These are phyloP conservation scores for Fusarium equiseti DNA, from an alignment of 2,329 filamentous ascomycete species.

Conservation along the genomic window DNA sequence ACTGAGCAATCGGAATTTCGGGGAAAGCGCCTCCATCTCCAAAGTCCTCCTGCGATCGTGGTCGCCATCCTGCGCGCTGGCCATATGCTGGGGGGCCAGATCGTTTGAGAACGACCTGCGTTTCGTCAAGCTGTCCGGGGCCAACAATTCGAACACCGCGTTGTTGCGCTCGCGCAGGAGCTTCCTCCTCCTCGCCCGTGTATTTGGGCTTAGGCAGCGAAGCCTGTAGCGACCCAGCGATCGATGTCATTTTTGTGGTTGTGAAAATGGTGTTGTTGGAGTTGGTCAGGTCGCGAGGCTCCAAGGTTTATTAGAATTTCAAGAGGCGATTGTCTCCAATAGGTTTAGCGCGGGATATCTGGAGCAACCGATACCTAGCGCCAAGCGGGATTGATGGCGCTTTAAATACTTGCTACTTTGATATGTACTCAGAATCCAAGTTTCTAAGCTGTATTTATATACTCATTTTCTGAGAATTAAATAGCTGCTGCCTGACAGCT, in stretches of 20 bases:
- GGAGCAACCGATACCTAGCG: neutral
- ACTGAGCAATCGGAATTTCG: constrained; percentile 92
- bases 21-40: constrained; percentile 97
- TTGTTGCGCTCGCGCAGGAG: constrained; percentile 76
- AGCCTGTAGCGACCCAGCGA: constrained; percentile 78
- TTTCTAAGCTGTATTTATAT: neutral
- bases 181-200: constrained; percentile 87
- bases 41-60: constrained; percentile 89
- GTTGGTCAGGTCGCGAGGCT: constrained; percentile 35
- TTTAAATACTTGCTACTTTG: neutral
- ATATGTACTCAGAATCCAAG: neutral
- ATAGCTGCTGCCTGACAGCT: too few relatives aligned
- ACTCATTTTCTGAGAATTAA: neutral
- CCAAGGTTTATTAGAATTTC: constrained; percentile 51
- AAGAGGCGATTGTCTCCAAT: constrained; percentile 47
- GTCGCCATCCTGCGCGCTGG: constrained; percentile 89
- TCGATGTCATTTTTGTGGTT: constrained; percentile 68
- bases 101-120: constrained; percentile 86
- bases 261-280: constrained; percentile 41
- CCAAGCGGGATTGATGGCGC: constrained; percentile 5
- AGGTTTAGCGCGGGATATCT: constrained; percentile 47
- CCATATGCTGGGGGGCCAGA: constrained; percentile 89
- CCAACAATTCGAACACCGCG: constrained; percentile 86
- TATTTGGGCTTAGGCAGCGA: constrained; percentile 92
- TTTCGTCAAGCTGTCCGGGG: constrained; percentile 83